Percentiles rank a stretch among this genome's conserved stretches.
These are phyloP conservation scores for Fonsecaea erecta DNA, from an alignment of 2,329 filamentous ascomycete species.

Conservation along the genomic window DNA sequence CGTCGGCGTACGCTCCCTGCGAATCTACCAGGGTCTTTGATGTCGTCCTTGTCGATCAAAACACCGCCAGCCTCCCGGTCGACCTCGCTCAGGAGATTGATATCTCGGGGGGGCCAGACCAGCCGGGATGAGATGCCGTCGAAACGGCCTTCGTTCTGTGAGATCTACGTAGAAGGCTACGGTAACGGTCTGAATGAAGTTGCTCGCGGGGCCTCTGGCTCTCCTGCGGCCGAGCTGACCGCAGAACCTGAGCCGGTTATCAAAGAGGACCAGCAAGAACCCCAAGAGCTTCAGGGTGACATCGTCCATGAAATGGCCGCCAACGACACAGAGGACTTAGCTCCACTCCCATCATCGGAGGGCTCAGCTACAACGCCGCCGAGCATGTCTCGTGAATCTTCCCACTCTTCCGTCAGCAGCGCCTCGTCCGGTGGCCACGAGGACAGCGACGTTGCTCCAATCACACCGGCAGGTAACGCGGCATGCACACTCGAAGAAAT, in stretches of 20 bases:
- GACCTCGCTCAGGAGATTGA: slow-evolving; percentile 31
- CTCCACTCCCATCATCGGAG: slow-evolving; percentile 18
- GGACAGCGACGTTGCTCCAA: slow-evolving; percentile 19
- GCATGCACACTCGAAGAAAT: slow-evolving; percentile 26
- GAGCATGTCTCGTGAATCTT: slow-evolving; percentile 36
- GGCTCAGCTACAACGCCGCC: slow-evolving; percentile 23
- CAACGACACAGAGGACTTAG: slow-evolving; percentile 11
- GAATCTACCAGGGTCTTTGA: slow-evolving; percentile 19
- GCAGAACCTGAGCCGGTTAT: slow-evolving; percentile 17
- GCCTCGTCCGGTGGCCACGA: slow-evolving; percentile 26
- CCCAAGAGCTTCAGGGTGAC: slow-evolving; percentile 21
- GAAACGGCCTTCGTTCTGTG: slow-evolving; percentile 33
- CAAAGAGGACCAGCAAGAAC: slow-evolving; percentile 13
- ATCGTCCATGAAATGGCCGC: slow-evolving; percentile 22
- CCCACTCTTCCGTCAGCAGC: slow-evolving; percentile 29
- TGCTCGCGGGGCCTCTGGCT: background rate
- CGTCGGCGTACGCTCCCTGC: slow-evolving; percentile 30
- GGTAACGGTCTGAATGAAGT: slow-evolving; percentile 38
- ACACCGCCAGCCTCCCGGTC: slow-evolving; percentile 28
- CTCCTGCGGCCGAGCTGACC: slow-evolving; percentile 14
- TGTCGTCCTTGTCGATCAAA: slow-evolving; percentile 23
- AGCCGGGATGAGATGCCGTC: slow-evolving; percentile 20
- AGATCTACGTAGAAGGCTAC: slow-evolving; percentile 37
- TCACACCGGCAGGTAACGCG: slow-evolving; percentile 19
- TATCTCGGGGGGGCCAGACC: slow-evolving; percentile 17